Base-by-base conservation (phyloP, 345 rosid genomes). In the Sisymbrium irio region DNA sequence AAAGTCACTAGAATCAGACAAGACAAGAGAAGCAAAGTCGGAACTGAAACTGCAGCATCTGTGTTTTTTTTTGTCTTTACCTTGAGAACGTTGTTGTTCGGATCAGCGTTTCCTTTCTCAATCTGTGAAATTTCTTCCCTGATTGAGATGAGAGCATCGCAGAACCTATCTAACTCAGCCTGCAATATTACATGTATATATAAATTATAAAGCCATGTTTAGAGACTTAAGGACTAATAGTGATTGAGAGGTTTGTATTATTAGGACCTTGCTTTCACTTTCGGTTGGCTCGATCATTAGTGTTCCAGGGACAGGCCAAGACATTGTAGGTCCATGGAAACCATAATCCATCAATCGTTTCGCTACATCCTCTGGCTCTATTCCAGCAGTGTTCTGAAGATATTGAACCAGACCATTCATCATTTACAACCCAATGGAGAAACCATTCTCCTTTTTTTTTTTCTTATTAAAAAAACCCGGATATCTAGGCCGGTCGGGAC, bases 221-320 rank as follows among this genome's bases (percentile, higher is more conserved):
- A 44, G 42, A 64, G 25, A 22, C 56, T 17, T 0, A 10, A 20
- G 9, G 5, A 40, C n/a, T 33, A 3, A 32, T 28, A 5, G 6
- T 11, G 46, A 28, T 37, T 35, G 37, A 46, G 44, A 65, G 40
- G 45, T 40, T 28, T 49, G 56, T 17, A 44, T 14, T 17, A 17
- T 82, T 37, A 60, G 10, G 13, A 89, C 98, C 92, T 88, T 94
- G 96, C 97, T 89, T 89, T 94, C 98, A 81, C 98, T 94, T 81
- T 94, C 97, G 54, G 98, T 94, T 12, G 97, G 98, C 76, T 94
- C 98, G 44, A 94, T 86, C 98, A 91, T 91, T 67, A 91, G 97
- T 6, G 97, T 94, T 73, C 97, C 96, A 1, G 98, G 95, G 71
- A 94, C 98, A 49, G 98, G 97, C 95, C 96, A 94, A 25, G 97